Conservation (phyloP, 768 basidiomycete genomes). For the Kwoniella europaea region DNA sequence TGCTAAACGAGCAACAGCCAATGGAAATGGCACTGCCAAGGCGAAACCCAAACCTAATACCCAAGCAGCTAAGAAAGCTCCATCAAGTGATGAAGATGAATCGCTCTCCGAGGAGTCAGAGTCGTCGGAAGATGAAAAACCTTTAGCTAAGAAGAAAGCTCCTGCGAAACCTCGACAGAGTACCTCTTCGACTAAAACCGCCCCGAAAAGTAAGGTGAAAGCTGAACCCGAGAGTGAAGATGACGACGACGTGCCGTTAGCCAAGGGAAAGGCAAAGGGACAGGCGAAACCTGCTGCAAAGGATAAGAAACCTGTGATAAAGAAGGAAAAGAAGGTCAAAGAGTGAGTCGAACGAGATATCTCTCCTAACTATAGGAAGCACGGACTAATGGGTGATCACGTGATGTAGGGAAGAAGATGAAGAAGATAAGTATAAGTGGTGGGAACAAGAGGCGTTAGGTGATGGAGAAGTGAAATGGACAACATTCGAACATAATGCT, state of each 20-base stretch:
- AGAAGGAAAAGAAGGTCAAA: constrained; percentile 61
- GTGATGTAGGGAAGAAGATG: constrained; percentile 65
- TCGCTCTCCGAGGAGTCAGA: constrained; percentile 53
- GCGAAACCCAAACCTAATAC: constrained; percentile 38
- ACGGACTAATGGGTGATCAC: constrained; percentile 13
- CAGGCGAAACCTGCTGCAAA: constrained; percentile 60
- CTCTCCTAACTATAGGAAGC: too few relatives aligned
- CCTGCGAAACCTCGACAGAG: constrained; percentile 60
- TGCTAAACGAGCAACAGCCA: constrained; percentile 57
- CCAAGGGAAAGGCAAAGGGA: constrained; percentile 60
- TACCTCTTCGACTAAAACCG: constrained; percentile 62
- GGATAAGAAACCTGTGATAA: constrained; percentile 58
- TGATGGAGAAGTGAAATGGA: constrained; percentile 83
- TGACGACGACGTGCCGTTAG: constrained; percentile 62
- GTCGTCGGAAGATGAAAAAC: constrained; percentile 56
- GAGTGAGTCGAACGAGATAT: constrained; percentile 57
- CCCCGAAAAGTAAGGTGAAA: constrained; percentile 36
- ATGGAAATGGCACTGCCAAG: constrained; percentile 24
- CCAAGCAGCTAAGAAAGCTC: constrained; percentile 60
- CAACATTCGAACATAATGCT: constrained; percentile 90
- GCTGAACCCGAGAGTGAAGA: constrained; percentile 27
- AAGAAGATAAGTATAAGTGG: constrained; percentile 87
- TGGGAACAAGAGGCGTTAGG: constrained; percentile 66
- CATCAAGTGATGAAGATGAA: constrained; percentile 33
- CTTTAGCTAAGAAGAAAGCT: constrained; percentile 62